phyloP scores from a whole-genome alignment of 2,329 filamentous ascomycete genomes.

The Chaetomium sp. region DNA sequence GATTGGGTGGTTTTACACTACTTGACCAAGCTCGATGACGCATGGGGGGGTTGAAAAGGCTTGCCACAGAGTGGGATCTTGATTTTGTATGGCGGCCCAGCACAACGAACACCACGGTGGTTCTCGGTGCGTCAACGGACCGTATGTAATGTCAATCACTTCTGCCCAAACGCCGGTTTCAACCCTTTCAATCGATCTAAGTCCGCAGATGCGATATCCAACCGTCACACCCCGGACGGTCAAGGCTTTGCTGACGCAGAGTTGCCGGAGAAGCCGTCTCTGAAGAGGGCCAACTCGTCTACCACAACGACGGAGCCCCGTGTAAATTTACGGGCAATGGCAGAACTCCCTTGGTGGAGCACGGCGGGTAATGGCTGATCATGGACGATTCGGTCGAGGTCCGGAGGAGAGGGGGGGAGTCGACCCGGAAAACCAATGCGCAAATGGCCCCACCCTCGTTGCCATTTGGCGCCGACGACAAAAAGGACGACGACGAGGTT shows the following conservation, averaged over 20 bases:
- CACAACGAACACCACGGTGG: not conserved
- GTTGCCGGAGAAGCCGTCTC: too few relatives aligned
- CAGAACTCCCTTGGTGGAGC: not conserved
- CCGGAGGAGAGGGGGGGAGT: not conserved
- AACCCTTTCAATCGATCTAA: too few relatives aligned
- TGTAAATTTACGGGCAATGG: not conserved
- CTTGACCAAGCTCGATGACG: constrained; percentile 1
- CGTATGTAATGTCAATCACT: too few relatives aligned
- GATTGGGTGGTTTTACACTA: not conserved
- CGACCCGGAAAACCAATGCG: not conserved
- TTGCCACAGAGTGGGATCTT: not conserved
- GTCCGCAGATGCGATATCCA: too few relatives aligned
- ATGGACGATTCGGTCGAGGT: constrained; percentile 2
- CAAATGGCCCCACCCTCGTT: not conserved
- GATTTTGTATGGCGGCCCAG: not conserved
- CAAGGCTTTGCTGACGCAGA: too few relatives aligned
- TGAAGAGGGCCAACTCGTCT: too few relatives aligned
- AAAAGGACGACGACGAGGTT: not conserved
- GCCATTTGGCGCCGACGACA: not conserved
- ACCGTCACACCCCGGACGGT: too few relatives aligned
- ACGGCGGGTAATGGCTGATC: constrained; percentile 4
- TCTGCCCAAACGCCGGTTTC: too few relatives aligned
- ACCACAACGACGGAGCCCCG: too few relatives aligned
- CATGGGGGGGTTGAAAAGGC: constrained; percentile 3
- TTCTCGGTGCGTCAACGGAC: too few relatives aligned